Evolutionary conservation across 352 stramenopile genomes (phyloP).

Genomic region (Nothophytophthora sp.): DNA sequence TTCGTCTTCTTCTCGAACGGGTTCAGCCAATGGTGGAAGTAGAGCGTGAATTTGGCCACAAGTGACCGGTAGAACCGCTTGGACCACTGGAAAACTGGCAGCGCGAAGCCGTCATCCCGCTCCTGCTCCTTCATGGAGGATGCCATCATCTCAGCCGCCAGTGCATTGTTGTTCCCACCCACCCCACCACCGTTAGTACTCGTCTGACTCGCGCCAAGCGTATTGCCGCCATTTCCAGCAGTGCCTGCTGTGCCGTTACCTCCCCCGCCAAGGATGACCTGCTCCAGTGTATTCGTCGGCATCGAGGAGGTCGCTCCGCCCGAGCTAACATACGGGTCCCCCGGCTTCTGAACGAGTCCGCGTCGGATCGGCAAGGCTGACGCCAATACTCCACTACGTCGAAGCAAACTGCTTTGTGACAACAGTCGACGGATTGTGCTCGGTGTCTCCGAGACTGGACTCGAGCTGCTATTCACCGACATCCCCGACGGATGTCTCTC

Average conservation of each 20-base stretch:
- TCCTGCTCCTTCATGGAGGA: constrained; percentile 73
- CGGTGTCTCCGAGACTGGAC: constrained; percentile 30
- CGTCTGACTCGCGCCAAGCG: constrained; percentile 23
- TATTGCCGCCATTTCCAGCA: constrained; percentile 18
- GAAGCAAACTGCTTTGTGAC: constrained; percentile 62
- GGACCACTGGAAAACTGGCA: constrained; percentile 84
- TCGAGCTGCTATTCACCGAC: constrained; percentile 40
- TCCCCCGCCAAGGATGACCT: constrained; percentile 60
- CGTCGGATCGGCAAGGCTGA: constrained; percentile 37
- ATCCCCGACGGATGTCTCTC: constrained; percentile 30
- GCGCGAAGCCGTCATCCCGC: constrained; percentile 73
- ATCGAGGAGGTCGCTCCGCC: constrained; percentile 24
- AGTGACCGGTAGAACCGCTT: constrained; percentile 84
- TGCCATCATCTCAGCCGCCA: constrained; percentile 82
- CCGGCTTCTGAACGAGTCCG: constrained; percentile 40
- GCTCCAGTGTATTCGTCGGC: constrained; percentile 63
- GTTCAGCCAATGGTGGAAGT: constrained; percentile 80
- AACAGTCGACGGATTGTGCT: constrained; percentile 66
- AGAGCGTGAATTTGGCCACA: constrained; percentile 84
- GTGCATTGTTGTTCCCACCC: constrained; percentile 45
- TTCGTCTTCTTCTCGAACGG: constrained; percentile 66
- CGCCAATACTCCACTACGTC: constrained; percentile 33
- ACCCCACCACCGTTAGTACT: constrained; percentile 17
- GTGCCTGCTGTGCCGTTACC: constrained; percentile 16
- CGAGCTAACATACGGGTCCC: constrained; percentile 48